phyloP scores from a whole-genome alignment of 345 rosid species.

The Trapa incisa region DNA sequence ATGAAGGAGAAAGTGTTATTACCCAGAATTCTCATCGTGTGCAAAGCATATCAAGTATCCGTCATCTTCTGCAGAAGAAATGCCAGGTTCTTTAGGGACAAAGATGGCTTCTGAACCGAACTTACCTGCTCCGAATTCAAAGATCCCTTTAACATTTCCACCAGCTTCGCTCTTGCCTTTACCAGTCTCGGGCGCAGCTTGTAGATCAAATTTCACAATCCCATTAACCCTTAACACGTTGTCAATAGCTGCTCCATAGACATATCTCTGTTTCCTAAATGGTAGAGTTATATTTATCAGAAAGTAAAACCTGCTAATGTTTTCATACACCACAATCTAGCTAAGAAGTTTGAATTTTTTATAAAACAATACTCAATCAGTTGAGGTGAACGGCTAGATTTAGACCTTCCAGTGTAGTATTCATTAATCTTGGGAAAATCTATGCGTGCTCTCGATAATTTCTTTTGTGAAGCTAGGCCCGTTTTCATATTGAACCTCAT shows the following conservation, averaged over 20 bases:
- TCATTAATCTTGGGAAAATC: too few relatives aligned
- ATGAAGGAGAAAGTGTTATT: conserved; percentile 4
- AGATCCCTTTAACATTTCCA: conserved; percentile 77
- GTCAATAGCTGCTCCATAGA: conserved; percentile 72
- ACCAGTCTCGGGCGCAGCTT: conserved; percentile 55
- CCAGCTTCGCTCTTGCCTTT: conserved; percentile 63
- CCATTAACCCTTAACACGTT: conserved; percentile 66
- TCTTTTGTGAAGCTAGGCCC: too few relatives aligned
- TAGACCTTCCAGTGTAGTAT: too few relatives aligned
- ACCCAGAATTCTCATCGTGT: conserved; percentile 82
- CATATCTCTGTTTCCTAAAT: conserved; percentile 81
- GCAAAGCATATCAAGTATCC: conserved; percentile 79
- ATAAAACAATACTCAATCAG: too few relatives aligned
- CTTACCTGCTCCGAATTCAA: conserved; percentile 64
- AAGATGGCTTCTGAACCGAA: conserved; percentile 90
- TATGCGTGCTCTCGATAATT: too few relatives aligned
- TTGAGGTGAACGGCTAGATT: too few relatives aligned
- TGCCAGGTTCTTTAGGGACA: conserved; percentile 54
- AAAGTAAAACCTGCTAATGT: background rate
- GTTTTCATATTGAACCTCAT: conserved; percentile 74
- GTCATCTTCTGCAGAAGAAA: conserved; percentile 67
- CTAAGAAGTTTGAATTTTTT: too few relatives aligned
- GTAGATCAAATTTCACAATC: conserved; percentile 75
- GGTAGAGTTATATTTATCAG: background rate
- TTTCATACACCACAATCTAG: too few relatives aligned